These are phyloP conservation scores for Dinochytrium kinnereticum DNA, from an alignment of 371 early-diverging fungal species.

Conservation along the genomic window DNA sequence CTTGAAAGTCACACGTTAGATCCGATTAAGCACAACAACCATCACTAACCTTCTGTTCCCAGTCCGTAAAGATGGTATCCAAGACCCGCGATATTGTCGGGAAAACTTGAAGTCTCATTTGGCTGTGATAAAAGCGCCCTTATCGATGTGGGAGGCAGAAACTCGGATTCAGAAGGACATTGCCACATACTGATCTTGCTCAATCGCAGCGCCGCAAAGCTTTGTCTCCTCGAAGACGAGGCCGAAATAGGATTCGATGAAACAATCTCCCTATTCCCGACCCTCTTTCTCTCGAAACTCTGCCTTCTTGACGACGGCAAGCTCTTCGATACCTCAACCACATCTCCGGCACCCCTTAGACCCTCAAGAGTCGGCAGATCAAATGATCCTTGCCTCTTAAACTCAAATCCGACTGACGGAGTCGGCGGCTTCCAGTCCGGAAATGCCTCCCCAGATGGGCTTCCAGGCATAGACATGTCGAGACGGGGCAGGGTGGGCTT, in stretches of 20 bases:
- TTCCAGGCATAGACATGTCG: conserved; percentile 3
- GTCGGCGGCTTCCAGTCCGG: conserved; percentile 9
- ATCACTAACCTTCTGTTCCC: conserved; percentile 29
- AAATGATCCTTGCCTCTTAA: conserved; percentile 5
- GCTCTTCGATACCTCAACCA: background rate
- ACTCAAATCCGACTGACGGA: conserved; percentile 12
- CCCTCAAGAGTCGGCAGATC: background rate
- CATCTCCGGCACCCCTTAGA: background rate
- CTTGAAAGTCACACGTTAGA: no score
- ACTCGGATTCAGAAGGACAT: conserved; percentile 27
- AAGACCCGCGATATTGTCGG: conserved; percentile 35
- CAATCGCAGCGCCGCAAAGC: conserved; percentile 26
- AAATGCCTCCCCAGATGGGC: background rate
- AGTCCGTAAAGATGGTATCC: conserved; percentile 38
- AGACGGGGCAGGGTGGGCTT: background rate
- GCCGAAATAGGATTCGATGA: background rate
- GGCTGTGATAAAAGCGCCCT: background rate
- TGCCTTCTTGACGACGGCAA: background rate
- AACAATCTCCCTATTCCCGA: background rate
- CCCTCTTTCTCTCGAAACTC: background rate
- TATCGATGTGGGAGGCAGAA: conserved; percentile 35
- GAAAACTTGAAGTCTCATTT: conserved; percentile 13
- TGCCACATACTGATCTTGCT: conserved; percentile 5
- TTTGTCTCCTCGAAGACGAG: conserved; percentile 14
- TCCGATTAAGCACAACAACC: background rate